Evolutionary conservation across 768 basidiomycete species (phyloP).

Genomic region (Austroboletus eburneus): DNA sequence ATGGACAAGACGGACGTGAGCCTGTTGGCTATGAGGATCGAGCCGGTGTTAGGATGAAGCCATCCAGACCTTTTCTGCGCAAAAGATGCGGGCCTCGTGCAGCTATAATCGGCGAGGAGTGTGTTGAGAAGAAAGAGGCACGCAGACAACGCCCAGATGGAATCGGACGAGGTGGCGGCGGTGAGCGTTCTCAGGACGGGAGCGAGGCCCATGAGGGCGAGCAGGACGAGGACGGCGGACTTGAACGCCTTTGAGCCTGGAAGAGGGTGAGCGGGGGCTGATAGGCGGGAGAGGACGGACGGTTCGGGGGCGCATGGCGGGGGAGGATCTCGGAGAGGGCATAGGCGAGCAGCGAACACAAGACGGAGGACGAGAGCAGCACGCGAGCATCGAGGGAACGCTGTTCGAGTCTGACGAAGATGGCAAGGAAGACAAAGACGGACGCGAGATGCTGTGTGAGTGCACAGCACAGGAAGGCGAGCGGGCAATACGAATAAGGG

Average conservation of each 20-base stretch:
- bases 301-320: constrained; percentile 16
- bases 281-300: no score
- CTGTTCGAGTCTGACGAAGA: constrained; percentile 71
- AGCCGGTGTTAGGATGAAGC: constrained; percentile 18
- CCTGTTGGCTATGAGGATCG: constrained; percentile 39
- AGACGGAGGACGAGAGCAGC: constrained; percentile 61
- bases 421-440: constrained; percentile 75
- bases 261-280: not conserved
- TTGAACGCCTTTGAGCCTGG: constrained; percentile 70
- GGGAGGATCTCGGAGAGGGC: constrained; percentile 56
- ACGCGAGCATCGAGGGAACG: constrained; percentile 61
- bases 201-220: constrained; percentile 83
- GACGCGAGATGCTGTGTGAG: constrained; percentile 83
- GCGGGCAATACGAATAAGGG: constrained; percentile 70
- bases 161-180: constrained; percentile 92
- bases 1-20: constrained; percentile 81
- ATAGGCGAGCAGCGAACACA: constrained; percentile 59
- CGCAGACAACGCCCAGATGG: constrained; percentile 94
- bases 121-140: constrained; percentile 78
- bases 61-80: constrained; percentile 55
- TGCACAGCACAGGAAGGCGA: constrained; percentile 66
- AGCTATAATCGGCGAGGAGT: constrained; percentile 79
- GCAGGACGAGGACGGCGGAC: constrained; percentile 82
- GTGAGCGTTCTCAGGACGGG: constrained; percentile 91
- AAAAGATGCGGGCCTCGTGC: constrained; percentile 39